Conservation (phyloP, 2,329 filamentous ascomycete species). For the Aureobasidium vineae region DNA sequence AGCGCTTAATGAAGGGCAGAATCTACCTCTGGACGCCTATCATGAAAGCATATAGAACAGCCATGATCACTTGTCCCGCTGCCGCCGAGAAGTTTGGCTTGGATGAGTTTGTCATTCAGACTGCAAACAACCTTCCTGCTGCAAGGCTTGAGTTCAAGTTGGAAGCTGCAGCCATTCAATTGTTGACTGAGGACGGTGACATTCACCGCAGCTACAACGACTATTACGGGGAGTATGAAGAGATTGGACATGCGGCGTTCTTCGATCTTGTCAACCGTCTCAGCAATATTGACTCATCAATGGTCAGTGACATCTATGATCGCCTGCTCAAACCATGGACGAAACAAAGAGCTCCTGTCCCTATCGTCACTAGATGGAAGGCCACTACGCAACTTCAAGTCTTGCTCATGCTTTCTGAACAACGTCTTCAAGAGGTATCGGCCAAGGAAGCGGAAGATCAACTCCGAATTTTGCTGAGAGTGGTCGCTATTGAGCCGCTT, state of each 20-base stretch:
- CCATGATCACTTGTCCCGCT: constrained; percentile 32
- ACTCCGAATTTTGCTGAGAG: constrained; percentile 42
- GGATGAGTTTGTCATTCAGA: constrained; percentile 42
- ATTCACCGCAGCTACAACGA: constrained; percentile 38
- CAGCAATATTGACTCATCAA: constrained; percentile 32
- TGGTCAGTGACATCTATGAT: constrained; percentile 38
- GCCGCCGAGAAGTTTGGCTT: constrained; percentile 39
- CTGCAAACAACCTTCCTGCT: constrained; percentile 44
- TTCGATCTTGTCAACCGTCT: constrained; percentile 48
- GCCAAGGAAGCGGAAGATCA: constrained; percentile 36
- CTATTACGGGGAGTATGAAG: constrained; percentile 48
- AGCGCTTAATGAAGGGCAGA: constrained; percentile 32
- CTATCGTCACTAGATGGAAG: constrained; percentile 51
- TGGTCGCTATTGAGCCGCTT: constrained; percentile 48
- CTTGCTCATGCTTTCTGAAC: constrained; percentile 46
- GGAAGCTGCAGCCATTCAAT: constrained; percentile 43
- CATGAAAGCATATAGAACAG: constrained; percentile 32
- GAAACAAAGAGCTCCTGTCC: constrained; percentile 44
- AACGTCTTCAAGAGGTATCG: constrained; percentile 33
- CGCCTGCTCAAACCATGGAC: constrained; percentile 45
- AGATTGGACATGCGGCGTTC: constrained; percentile 46
- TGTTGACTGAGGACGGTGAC: constrained; percentile 37
- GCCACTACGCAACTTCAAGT: constrained; percentile 49
- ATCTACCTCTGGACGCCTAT: constrained; percentile 38
- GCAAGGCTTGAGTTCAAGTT: constrained; percentile 48